phyloP scores from a whole-genome alignment of 192 early-diverging fungal genomes.

The Coemansia sp. region DNA sequence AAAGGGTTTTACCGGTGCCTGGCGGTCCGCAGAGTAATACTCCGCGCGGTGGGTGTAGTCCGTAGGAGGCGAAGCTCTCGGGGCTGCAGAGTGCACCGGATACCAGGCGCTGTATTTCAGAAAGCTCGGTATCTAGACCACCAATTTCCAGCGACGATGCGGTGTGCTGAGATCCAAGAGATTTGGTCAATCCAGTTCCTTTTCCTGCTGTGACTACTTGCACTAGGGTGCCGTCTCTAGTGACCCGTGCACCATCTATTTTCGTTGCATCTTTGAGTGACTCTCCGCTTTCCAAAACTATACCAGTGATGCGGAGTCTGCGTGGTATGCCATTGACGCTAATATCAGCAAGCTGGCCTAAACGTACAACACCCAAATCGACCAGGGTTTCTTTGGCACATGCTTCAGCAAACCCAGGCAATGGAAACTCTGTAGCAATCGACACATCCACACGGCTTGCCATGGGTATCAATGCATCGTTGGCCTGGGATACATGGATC shows the following conservation, averaged over 20 bases:
- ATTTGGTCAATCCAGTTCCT: background rate
- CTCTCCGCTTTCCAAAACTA: background rate
- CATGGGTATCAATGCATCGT: background rate
- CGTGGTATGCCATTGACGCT: conserved; percentile 11
- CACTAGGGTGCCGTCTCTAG: conserved; percentile 1
- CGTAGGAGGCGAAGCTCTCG: conserved; percentile 68
- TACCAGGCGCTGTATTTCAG: conserved; percentile 76
- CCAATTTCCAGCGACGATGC: conserved; percentile 56
- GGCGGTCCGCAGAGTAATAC: conserved; percentile 87
- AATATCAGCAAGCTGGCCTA: conserved; percentile 30
- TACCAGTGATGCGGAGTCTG: conserved; percentile 12
- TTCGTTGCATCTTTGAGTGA: no score
- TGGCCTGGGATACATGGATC: conserved; percentile 13
- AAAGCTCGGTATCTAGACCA: conserved; percentile 71
- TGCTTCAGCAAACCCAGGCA: conserved; percentile 7
- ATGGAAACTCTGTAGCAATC: conserved; percentile 2
- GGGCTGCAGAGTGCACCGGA: conserved; percentile 73
- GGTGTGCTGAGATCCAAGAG: background rate
- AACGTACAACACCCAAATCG: conserved; percentile 20
- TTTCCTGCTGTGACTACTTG: background rate
- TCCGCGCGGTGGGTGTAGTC: conserved; percentile 85
- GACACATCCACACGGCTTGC: conserved; percentile 16
- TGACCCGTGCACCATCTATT: conserved; percentile 7
- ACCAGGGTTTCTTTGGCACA: conserved; percentile 25
- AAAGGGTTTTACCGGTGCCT: conserved; percentile 94